Percentiles rank a stretch among this genome's conserved stretches.
Conservation (phyloP, 352 stramenopile species). For the Phytopythium oedochilum region DNA sequence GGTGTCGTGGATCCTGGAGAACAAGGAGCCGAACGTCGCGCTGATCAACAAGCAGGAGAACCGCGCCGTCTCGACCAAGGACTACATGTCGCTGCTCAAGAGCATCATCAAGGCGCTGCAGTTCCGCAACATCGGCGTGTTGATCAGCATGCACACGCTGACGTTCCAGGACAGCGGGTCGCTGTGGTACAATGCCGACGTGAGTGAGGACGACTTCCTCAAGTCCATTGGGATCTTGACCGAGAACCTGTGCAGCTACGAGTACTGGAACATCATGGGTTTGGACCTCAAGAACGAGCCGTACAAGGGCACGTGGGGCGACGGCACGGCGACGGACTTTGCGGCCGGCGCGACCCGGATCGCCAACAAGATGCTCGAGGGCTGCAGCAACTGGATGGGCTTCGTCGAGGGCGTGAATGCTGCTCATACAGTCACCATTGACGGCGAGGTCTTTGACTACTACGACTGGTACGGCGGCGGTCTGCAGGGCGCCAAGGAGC, state of each 20-base stretch:
- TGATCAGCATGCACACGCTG: conserved; percentile 44
- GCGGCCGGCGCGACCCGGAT: conserved; percentile 55
- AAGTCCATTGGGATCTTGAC: conserved; percentile 39
- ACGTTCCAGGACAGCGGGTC: conserved; percentile 15
- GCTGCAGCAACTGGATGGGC: conserved; percentile 78
- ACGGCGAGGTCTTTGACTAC: conserved; percentile 59
- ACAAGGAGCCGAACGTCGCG: conserved; percentile 12
- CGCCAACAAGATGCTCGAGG: conserved; percentile 48
- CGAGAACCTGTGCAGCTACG: conserved; percentile 22
- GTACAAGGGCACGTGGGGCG: conserved; percentile 27
- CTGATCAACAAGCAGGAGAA: conserved; percentile 29
- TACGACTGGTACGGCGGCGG: conserved; percentile 80
- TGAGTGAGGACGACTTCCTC: conserved; percentile 34
- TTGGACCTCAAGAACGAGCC: conserved; percentile 70
- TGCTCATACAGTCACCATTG: conserved; percentile 33
- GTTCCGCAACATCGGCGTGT: conserved; percentile 27
- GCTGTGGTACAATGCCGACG: conserved; percentile 34
- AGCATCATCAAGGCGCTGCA: conserved; percentile 20
- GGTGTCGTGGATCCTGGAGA: conserved; percentile 22
- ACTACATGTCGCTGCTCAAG: conserved; percentile 28
- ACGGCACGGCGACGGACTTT: conserved; percentile 14
- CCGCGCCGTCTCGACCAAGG: conserved; percentile 18
- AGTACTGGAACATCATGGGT: conserved; percentile 75
- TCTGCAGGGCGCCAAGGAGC: conserved; percentile 70
- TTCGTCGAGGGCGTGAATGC: conserved; percentile 57